phyloP scores from a whole-genome alignment of 2,329 filamentous ascomycete species.

The Pyrenophora teres region DNA sequence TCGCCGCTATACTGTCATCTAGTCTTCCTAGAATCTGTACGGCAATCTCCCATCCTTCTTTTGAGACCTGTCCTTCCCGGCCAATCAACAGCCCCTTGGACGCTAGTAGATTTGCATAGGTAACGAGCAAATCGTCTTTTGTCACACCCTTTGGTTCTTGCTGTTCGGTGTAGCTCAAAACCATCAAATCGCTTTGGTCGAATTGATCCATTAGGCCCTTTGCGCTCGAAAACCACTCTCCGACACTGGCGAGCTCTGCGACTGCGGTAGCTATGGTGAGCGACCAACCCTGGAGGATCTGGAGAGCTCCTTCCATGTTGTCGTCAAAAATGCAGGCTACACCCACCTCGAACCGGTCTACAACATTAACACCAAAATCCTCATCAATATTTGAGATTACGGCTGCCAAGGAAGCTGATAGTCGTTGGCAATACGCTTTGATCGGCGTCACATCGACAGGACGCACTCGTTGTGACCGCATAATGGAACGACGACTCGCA shows the following conservation, averaged over 20 bases:
- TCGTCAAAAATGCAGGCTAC: conserved; percentile 83
- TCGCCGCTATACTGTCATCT: conserved; percentile 72
- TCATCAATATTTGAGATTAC: conserved; percentile 69
- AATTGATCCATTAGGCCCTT: conserved; percentile 66
- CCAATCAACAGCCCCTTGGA: conserved; percentile 50
- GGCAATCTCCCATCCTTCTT: conserved; percentile 86
- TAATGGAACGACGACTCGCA: conserved; percentile 51
- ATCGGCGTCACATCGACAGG: conserved; percentile 59
- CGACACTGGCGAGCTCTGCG: conserved; percentile 81
- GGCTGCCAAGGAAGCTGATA: conserved; percentile 70
- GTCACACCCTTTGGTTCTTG: conserved; percentile 54
- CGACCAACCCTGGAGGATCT: conserved; percentile 78
- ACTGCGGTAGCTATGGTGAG: conserved; percentile 77
- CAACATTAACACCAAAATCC: conserved; percentile 73
- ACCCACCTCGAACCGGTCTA: conserved; percentile 77
- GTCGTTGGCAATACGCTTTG: conserved; percentile 73
- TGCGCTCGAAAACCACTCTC: conserved; percentile 72
- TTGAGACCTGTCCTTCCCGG: conserved; percentile 35
- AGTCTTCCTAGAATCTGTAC: conserved; percentile 82
- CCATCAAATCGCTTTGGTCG: conserved; percentile 82
- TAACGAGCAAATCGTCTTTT: conserved; percentile 77
- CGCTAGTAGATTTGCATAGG: conserved; percentile 72
- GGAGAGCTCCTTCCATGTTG: conserved; percentile 75
- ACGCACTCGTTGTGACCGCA: conserved; percentile 49
- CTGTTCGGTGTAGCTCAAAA: conserved; percentile 66